Conservation (phyloP, 2,329 filamentous ascomycete genomes). For the Gnomoniopsis sp. region DNA sequence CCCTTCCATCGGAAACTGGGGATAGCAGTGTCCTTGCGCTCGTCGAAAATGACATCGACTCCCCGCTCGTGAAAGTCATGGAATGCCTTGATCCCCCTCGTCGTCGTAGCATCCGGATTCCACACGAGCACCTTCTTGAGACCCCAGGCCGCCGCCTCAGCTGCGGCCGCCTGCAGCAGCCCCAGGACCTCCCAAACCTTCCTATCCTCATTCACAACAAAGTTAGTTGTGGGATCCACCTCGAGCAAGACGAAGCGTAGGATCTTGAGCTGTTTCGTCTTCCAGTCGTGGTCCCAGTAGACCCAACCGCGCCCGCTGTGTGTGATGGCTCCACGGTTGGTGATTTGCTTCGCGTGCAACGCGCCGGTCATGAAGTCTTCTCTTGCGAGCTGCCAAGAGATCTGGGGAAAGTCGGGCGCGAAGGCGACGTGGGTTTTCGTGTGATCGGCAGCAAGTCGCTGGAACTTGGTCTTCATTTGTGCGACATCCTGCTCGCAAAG, state of each 20-base stretch:
- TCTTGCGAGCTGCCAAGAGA: conserved; percentile 31
- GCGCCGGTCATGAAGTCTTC: conserved; percentile 26
- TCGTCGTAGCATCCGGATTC: conserved; percentile 32
- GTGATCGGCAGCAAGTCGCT: conserved; percentile 20
- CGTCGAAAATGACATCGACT: conserved; percentile 27
- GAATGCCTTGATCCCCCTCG: conserved; percentile 27
- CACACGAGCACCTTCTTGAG: conserved; percentile 33
- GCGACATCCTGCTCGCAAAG: conserved; percentile 27
- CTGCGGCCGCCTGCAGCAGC: conserved; percentile 31
- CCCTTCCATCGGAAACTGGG: conserved; percentile 34
- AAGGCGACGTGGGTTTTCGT: conserved; percentile 31
- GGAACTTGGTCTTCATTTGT: conserved; percentile 25
- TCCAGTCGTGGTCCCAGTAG: conserved; percentile 35
- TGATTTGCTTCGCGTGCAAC: conserved; percentile 20
- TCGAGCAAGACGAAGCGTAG: conserved; percentile 24
- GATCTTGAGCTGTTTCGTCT: conserved; percentile 27
- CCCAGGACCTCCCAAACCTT: conserved; percentile 24
- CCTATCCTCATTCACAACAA: conserved; percentile 16
- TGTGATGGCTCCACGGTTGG: conserved; percentile 24
- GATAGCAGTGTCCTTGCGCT: conserved; percentile 28
- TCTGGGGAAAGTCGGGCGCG: conserved; percentile 27
- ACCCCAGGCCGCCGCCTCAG: conserved; percentile 29
- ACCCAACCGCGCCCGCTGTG: conserved; percentile 26
- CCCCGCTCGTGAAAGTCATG: conserved; percentile 35
- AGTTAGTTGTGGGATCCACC: conserved; percentile 11